Percentiles rank a stretch among this genome's conserved stretches.
These are phyloP conservation scores for Nothophaeocryptopus gaeumannii DNA, from an alignment of 2,329 filamentous ascomycete genomes.

Conservation along the genomic window DNA sequence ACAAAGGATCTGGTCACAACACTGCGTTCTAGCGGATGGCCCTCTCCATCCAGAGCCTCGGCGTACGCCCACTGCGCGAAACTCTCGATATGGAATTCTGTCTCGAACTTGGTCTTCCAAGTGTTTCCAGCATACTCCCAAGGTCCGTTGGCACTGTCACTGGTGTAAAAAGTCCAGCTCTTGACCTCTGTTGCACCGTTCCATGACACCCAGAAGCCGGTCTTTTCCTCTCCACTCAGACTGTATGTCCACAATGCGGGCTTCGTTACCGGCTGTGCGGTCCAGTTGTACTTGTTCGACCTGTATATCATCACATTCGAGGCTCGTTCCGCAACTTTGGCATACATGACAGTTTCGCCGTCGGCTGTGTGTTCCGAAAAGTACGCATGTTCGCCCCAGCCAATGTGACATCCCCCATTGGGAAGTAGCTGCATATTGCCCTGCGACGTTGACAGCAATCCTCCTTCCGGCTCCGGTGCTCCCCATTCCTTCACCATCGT, in stretches of 20 bases:
- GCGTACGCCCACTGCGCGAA: constrained; percentile 33
- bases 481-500: constrained; percentile 48
- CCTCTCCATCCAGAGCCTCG: constrained; percentile 34
- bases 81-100: constrained; percentile 28
- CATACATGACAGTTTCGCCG: constrained; percentile 54
- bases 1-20: constrained; percentile 38
- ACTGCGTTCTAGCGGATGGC: constrained; percentile 32
- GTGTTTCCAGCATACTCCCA: constrained; percentile 41
- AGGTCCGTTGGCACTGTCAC: constrained; percentile 35
- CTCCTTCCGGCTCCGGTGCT: constrained; percentile 46
- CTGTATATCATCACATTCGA: constrained; percentile 53
- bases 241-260: constrained; percentile 39
- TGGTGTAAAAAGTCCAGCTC: constrained; percentile 52
- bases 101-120: constrained; percentile 46
- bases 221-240: constrained; percentile 29
- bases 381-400: constrained; percentile 52
- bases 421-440: constrained; percentile 55
- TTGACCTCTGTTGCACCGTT: constrained; percentile 51
- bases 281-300: constrained; percentile 55
- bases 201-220: constrained; percentile 54
- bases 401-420: constrained; percentile 54
- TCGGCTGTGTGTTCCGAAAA: constrained; percentile 46
- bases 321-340: constrained; percentile 43
- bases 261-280: constrained; percentile 45
- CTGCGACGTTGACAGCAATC: constrained; percentile 51